Evolutionary conservation across 768 basidiomycete species (phyloP).

Genomic region (Tulasnella calospora): DNA sequence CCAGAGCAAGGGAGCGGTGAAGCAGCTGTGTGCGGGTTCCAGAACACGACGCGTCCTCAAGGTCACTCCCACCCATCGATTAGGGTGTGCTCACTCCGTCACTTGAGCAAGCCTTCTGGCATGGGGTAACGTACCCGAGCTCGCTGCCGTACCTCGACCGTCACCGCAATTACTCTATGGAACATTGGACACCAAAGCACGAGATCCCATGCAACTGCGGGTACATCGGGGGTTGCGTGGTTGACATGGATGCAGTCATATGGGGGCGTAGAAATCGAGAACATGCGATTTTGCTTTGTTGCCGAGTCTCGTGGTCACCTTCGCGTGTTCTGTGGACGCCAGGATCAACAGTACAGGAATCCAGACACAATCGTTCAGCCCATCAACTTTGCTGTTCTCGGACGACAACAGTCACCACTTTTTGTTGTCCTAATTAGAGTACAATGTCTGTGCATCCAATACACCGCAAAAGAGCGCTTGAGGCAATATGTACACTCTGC

Average conservation of each 20-base stretch:
- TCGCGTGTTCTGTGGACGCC: not conserved
- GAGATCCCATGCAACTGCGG: not conserved
- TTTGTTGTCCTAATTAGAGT: not conserved
- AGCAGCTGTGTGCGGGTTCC: not conserved
- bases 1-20: not conserved
- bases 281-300: not conserved
- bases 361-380: not conserved
- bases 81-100: not conserved
- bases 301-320: not conserved
- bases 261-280: too few relatives aligned
- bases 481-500: not conserved
- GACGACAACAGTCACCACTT: not conserved
- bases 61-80: not conserved
- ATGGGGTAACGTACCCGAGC: not conserved
- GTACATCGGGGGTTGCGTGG: too few relatives aligned
- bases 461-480: not conserved
- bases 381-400: not conserved
- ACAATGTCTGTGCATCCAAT: not conserved
- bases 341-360: not conserved
- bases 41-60: constrained; percentile 14
- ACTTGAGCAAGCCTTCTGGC: not conserved
- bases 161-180: not conserved
- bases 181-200: not conserved
- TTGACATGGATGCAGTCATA: too few relatives aligned
- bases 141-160: not conserved